phyloP scores from a whole-genome alignment of 2,329 filamentous ascomycete genomes.

The Fusarium torulosum region DNA sequence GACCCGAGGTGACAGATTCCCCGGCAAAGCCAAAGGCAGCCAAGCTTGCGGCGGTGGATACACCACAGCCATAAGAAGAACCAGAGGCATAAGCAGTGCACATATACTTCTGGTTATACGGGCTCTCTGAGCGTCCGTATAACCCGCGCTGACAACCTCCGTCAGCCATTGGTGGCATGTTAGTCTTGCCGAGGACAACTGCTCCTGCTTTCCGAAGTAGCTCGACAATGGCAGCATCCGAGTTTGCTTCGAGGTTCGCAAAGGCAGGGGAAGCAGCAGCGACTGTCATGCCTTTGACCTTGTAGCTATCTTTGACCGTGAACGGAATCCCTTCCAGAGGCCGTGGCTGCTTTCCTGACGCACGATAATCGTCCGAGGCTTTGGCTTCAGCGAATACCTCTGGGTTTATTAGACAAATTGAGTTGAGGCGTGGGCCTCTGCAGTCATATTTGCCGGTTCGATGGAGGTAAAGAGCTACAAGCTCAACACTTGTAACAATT shows the following conservation, averaged over 20 bases:
- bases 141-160: slow-evolving; percentile 69
- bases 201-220: slow-evolving; percentile 56
- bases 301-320: slow-evolving; percentile 70
- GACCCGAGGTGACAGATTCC: slow-evolving; percentile 68
- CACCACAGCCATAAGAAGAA: slow-evolving; percentile 68
- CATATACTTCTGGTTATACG: slow-evolving; percentile 66
- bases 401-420: slow-evolving; percentile 47
- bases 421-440: slow-evolving; percentile 45
- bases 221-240: slow-evolving; percentile 65
- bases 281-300: slow-evolving; percentile 64
- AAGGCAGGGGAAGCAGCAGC: slow-evolving; percentile 68
- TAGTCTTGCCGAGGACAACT: slow-evolving; percentile 62
- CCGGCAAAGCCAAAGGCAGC: slow-evolving; percentile 66
- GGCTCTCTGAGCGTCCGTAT: slow-evolving; percentile 68
- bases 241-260: slow-evolving; percentile 59
- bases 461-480: slow-evolving; percentile 46
- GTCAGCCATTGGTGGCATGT: slow-evolving; percentile 69
- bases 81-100: slow-evolving; percentile 68
- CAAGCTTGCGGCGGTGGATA: slow-evolving; percentile 63
- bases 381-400: slow-evolving; percentile 47
- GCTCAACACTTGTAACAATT: slow-evolving; percentile 45
- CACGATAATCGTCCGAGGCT: slow-evolving; percentile 48
- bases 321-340: slow-evolving; percentile 67
- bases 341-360: slow-evolving; percentile 32
- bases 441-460: slow-evolving; percentile 47